Conservation (phyloP, 2,329 filamentous ascomycete genomes). For the Pseudocercospora musae region DNA sequence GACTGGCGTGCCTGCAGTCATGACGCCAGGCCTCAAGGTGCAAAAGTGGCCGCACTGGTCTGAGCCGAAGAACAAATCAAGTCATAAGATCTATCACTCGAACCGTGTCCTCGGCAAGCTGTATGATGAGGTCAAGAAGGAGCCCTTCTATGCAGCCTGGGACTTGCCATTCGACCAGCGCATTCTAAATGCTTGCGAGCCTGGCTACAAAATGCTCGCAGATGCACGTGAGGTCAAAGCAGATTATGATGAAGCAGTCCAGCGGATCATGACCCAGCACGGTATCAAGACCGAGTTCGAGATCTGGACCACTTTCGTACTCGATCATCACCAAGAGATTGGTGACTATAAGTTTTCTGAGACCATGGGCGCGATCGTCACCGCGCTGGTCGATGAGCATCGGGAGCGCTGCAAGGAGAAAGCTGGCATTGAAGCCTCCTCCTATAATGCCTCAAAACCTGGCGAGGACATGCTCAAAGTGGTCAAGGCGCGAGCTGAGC, state of each 20-base stretch:
- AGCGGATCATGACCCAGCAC: slow-evolving; percentile 78
- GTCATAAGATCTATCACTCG: slow-evolving; percentile 61
- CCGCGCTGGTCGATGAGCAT: slow-evolving; percentile 65
- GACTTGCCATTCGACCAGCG: slow-evolving; percentile 70
- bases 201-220: slow-evolving; percentile 54
- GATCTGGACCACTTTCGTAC: slow-evolving; percentile 80
- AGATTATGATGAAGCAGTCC: slow-evolving; percentile 73
- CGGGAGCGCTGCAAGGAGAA: slow-evolving; percentile 62
- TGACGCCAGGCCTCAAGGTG: slow-evolving; percentile 61
- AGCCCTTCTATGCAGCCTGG: slow-evolving; percentile 72
- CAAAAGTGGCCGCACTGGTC: slow-evolving; percentile 80
- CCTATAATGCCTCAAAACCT: background rate
- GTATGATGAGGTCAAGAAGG: slow-evolving; percentile 69
- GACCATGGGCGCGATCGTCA: slow-evolving; percentile 68
- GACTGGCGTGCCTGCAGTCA: slow-evolving; percentile 72
- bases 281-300: slow-evolving; percentile 87
- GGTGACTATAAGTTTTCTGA: slow-evolving; percentile 86
- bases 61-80: slow-evolving; percentile 52
- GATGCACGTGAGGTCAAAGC: slow-evolving; percentile 65
- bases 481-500: slow-evolving; percentile 13
- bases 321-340: slow-evolving; percentile 68
- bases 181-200: slow-evolving; percentile 62
- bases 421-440: slow-evolving; percentile 46
- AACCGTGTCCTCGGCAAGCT: slow-evolving; percentile 71
- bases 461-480: background rate